Evolutionary conservation across 257 asterid species (phyloP).

Genomic region (Solanum virginianum): DNA sequence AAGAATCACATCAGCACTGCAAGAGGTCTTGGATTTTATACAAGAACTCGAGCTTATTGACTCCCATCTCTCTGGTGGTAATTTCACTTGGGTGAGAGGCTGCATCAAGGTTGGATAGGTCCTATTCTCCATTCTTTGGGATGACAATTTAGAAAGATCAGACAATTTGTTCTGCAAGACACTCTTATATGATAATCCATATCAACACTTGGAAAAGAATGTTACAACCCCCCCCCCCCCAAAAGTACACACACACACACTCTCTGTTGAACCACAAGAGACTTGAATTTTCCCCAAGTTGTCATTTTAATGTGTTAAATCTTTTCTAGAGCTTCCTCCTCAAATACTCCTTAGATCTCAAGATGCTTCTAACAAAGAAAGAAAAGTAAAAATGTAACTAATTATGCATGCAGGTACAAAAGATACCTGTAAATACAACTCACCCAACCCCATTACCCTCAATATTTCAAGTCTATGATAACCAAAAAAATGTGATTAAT

Average conservation of each 20-base stretch:
- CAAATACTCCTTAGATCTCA: not conserved
- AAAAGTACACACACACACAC: too few relatives aligned
- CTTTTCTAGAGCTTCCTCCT: not conserved
- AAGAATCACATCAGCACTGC: too few relatives aligned
- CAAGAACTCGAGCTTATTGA: too few relatives aligned
- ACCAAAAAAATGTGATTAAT: not conserved
- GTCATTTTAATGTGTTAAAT: not conserved
- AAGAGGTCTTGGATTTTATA: too few relatives aligned
- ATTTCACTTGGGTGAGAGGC: too few relatives aligned
- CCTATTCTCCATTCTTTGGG: too few relatives aligned
- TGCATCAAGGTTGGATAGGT: too few relatives aligned
- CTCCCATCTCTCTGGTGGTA: too few relatives aligned
- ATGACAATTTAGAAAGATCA: too few relatives aligned
- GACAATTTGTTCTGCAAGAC: too few relatives aligned
- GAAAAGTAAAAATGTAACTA: not conserved
- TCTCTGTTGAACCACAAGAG: not conserved
- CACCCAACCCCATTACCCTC: not conserved
- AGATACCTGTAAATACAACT: not conserved
- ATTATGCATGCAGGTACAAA: not conserved
- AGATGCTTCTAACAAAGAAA: not conserved
- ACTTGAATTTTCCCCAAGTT: not conserved
- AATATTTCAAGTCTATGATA: not conserved
- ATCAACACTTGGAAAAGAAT: not conserved
- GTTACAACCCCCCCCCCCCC: not conserved
- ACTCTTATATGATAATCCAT: too few relatives aligned